Evolutionary conservation across 1,284 basidiomycete species (phyloP).

Genomic region (Phlebopus sp.): DNA sequence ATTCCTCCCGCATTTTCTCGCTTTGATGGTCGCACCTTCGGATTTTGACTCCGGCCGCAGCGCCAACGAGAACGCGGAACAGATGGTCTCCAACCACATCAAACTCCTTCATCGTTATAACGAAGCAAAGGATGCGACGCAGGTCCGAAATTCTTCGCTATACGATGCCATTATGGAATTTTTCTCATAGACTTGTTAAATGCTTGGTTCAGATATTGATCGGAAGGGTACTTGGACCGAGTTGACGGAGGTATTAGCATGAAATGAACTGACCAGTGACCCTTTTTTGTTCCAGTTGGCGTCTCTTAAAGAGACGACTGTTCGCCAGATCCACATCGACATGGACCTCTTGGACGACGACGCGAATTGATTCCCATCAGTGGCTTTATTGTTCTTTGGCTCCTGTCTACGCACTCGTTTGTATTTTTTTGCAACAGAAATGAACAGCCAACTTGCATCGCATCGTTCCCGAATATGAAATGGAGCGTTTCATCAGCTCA

Average conservation of each 20-base stretch:
- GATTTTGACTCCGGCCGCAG: conserved; percentile 31
- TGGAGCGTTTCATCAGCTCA: no score
- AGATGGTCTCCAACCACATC: conserved; percentile 68
- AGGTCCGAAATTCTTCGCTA: conserved; percentile 39
- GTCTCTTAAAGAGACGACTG: conserved; percentile 56
- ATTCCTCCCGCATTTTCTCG: no score
- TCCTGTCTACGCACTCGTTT: no score
- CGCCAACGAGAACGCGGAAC: conserved; percentile 53
- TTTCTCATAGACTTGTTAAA: conserved; percentile 6
- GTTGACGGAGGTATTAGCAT: conserved; percentile 32
- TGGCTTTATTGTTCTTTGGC: no score
- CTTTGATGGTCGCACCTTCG: not conserved
- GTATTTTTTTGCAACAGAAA: no score
- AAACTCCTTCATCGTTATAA: conserved; percentile 73
- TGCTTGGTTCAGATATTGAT: conserved; percentile 29
- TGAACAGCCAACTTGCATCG: no score
- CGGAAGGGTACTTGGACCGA: conserved; percentile 28
- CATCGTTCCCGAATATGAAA: no score
- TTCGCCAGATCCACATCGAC: conserved; percentile 69
- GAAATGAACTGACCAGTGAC: conserved; percentile 14
- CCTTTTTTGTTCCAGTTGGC: conserved; percentile 50
- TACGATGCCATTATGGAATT: conserved; percentile 5
- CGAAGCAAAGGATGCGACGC: conserved; percentile 77
- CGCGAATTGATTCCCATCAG: conserved; percentile 28
- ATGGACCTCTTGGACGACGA: conserved; percentile 53